These are phyloP conservation scores for Yarrowia osloensis DNA, from an alignment of 805 yeast genomes.

Conservation along the genomic window DNA sequence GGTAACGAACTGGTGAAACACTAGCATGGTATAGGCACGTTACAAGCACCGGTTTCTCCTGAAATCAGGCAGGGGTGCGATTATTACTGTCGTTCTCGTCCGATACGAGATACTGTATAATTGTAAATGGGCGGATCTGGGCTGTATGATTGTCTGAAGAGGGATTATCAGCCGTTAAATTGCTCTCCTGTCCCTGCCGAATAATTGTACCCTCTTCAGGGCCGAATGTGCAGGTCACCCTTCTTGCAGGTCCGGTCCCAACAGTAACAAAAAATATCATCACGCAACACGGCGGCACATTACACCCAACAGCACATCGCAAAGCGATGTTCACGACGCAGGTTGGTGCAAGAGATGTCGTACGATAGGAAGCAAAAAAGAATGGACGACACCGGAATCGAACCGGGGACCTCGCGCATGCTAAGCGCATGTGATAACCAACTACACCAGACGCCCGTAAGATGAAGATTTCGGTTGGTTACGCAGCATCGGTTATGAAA, in stretches of 20 bases:
- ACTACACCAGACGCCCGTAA: conserved; percentile 26
- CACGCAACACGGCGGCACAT: no score
- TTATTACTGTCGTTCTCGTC: neutral
- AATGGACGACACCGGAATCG: conserved; percentile 30
- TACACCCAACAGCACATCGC: no score
- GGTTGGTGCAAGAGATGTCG: no score
- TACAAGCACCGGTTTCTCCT: neutral
- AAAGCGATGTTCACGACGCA: no score
- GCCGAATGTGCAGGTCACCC: neutral
- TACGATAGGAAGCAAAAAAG: neutral
- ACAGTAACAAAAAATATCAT: no score
- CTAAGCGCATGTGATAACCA: conserved; percentile 30
- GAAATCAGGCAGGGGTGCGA: neutral
- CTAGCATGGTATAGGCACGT: neutral
- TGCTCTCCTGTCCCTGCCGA: no score
- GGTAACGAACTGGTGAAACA: neutral
- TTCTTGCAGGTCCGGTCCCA: no score
- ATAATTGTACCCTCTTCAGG: no score
- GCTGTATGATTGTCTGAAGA: neutral
- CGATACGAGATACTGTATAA: neutral
- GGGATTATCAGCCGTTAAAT: no score
- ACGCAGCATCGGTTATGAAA: neutral
- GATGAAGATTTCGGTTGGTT: neutral
- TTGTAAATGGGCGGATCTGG: neutral
- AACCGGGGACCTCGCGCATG: conserved; percentile 31